Evolutionary conservation across 1,139 yeast genomes (phyloP).

Genomic region (Sugiyamaella castrensis): DNA sequence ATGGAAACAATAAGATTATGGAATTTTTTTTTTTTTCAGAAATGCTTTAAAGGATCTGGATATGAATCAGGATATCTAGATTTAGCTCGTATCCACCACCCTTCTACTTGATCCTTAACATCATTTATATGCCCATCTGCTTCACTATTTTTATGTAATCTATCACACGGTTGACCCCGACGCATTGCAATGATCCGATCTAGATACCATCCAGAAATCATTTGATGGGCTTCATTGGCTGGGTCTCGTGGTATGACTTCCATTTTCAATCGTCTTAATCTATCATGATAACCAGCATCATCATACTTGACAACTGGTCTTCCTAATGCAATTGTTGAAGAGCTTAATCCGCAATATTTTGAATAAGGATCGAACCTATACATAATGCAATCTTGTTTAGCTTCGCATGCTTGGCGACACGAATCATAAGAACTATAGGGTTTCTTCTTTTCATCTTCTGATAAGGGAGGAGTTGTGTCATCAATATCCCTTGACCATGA

Average conservation of each 20-base stretch:
- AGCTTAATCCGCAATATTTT: constrained; percentile 33
- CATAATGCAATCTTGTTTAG: constrained; percentile 31
- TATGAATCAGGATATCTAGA: constrained; percentile 18
- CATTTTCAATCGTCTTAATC: constrained; percentile 15
- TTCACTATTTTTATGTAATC: constrained; percentile 19
- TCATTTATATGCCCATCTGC: constrained; percentile 30
- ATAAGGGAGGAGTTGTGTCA: constrained; percentile 11
- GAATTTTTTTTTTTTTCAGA: neutral
- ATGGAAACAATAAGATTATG: neutral
- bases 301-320: constrained; percentile 26
- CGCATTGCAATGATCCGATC: constrained; percentile 31
- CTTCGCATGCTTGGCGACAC: constrained; percentile 31
- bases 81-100: constrained; percentile 35
- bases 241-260: constrained; percentile 6
- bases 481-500: constrained; percentile 22
- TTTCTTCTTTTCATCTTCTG: constrained; percentile 2
- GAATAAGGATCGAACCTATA: constrained; percentile 33
- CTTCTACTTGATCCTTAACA: constrained; percentile 32
- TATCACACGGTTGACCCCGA: constrained; percentile 27
- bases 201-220: constrained; percentile 29
- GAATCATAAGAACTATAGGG: constrained; percentile 26
- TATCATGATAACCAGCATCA: constrained; percentile 9
- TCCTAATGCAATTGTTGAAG: constrained; percentile 30
- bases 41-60: constrained; percentile 17
- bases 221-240: constrained; percentile 13